These are phyloP conservation scores for Thymus mandschuricus DNA, from an alignment of 257 asterid genomes.

Conservation along the genomic window DNA sequence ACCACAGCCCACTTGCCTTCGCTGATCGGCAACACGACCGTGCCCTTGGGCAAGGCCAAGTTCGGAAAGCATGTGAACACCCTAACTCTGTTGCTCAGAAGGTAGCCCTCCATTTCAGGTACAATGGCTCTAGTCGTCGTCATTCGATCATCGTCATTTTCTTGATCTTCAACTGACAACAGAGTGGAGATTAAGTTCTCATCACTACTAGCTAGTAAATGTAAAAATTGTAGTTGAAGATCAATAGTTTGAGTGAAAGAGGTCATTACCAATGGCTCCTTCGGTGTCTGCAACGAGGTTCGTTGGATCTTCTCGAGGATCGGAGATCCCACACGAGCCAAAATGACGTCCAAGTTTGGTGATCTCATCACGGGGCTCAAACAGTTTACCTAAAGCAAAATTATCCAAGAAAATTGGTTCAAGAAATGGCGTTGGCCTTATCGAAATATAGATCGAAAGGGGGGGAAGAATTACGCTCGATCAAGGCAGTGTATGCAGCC, in stretches of 20 bases:
- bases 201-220: neutral
- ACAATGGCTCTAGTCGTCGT: neutral
- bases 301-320: conserved; percentile 17
- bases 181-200: neutral
- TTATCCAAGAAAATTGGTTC: neutral
- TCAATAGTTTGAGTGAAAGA: neutral
- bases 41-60: too few species aligned
- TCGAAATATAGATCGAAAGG: neutral
- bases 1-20: too few species aligned
- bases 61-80: too few species aligned
- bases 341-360: conserved; percentile 28
- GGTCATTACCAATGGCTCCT: conserved; percentile 8
- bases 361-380: conserved; percentile 17
- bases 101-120: conserved; percentile 25
- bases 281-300: neutral
- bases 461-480: conserved; percentile 37
- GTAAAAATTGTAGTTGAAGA: too few species aligned
- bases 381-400: conserved; percentile 36
- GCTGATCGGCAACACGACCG: too few species aligned
- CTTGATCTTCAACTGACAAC: conserved; percentile 1
- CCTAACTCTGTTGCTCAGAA: too few species aligned
- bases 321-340: conserved; percentile 27
- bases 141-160: too few species aligned
- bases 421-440: neutral
- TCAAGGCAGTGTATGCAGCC: conserved; percentile 46